These are phyloP conservation scores for Podila horticola DNA, from an alignment of 192 early-diverging fungal genomes.

Conservation along the genomic window DNA sequence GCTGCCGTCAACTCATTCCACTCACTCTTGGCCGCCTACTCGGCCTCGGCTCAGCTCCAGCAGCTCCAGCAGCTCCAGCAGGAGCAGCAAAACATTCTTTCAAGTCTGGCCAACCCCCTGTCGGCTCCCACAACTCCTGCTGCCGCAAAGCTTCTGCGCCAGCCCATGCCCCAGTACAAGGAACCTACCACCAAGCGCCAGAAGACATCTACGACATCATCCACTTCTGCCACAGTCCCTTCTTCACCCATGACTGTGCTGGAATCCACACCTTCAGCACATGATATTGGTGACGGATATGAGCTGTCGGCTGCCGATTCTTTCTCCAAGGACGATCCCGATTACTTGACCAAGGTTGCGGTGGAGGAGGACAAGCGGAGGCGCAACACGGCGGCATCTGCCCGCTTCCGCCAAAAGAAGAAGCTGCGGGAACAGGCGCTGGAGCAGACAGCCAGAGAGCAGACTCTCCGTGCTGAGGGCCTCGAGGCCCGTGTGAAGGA, in stretches of 20 bases:
- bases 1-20: conserved; percentile 23
- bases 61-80: conserved; percentile 13
- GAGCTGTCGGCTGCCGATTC: conserved; percentile 16
- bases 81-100: conserved; percentile 10
- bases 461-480: conserved; percentile 73
- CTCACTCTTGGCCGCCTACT: conserved; percentile 27
- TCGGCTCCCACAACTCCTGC: conserved; percentile 30
- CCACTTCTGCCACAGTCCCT: neutral
- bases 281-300: neutral
- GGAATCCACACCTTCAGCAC: neutral
- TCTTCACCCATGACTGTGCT: neutral
- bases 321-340: conserved; percentile 39
- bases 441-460: conserved; percentile 81
- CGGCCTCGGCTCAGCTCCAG: conserved; percentile 6
- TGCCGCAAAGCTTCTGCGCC: conserved; percentile 37
- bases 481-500: conserved; percentile 84
- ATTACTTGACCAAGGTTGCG: conserved; percentile 31
- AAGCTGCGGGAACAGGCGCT: conserved; percentile 91
- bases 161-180: conserved; percentile 17
- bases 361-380: conserved; percentile 89
- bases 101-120: neutral
- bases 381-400: conserved; percentile 95
- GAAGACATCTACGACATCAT: conserved; percentile 1
- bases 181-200: conserved; percentile 3
- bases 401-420: conserved; percentile 95